Conservation (phyloP, 148 eudicot genomes). For the Amaranthus cruentus region DNA sequence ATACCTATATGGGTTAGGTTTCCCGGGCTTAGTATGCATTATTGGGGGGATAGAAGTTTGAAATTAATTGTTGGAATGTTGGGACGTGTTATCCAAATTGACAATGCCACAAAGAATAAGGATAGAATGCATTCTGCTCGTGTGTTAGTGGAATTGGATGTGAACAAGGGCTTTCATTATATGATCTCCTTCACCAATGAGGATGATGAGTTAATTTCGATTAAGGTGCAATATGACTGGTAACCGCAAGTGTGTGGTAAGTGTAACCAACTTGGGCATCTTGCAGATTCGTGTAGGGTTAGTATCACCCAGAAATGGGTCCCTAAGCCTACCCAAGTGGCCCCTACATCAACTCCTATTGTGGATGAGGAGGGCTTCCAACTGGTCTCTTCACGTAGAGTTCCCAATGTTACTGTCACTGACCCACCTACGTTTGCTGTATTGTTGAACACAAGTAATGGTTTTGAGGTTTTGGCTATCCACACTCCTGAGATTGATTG, state of each 20-base stretch:
- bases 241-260: background rate
- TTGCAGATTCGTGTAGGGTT: background rate
- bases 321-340: background rate
- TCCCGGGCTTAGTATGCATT: background rate
- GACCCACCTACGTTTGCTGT: background rate
- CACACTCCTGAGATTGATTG: background rate
- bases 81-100: no score
- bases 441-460: background rate
- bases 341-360: background rate
- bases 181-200: background rate
- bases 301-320: background rate
- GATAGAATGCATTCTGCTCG: background rate
- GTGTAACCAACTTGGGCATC: background rate
- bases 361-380: background rate
- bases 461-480: background rate
- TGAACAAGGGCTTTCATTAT: background rate
- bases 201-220: background rate
- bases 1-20: background rate
- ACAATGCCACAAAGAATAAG: no score
- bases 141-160: background rate
- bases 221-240: no score
- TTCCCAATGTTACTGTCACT: no score
- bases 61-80: background rate
- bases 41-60: background rate
- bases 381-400: background rate